Percentiles rank a stretch among this genome's conserved stretches.
These are phyloP conservation scores for Aspergillus egyptiacus DNA, from an alignment of 495 filamentous ascomycete species.

Conservation along the genomic window DNA sequence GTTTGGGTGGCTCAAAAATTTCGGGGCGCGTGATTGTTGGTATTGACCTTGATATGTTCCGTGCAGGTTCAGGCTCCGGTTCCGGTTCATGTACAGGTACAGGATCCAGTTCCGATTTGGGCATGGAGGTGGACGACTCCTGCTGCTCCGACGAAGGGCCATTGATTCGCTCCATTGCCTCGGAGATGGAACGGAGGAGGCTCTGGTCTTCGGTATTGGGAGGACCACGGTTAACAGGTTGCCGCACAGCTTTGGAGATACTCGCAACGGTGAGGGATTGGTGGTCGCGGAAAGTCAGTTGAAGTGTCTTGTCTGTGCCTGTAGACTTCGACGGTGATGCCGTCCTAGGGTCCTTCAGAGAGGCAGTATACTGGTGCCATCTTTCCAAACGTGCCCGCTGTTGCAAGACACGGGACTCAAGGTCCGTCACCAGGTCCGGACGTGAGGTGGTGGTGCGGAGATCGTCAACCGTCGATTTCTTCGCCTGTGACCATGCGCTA, in stretches of 20 bases:
- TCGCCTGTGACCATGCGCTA: conserved; percentile 58
- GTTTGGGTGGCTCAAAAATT: neutral
- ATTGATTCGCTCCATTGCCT: conserved; percentile 51
- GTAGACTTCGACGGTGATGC: conserved; percentile 4
- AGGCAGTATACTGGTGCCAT: conserved; percentile 65
- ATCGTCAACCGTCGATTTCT: conserved; percentile 47
- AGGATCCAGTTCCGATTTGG: neutral
- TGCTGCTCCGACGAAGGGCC: conserved; percentile 27
- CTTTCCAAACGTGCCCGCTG: conserved; percentile 60
- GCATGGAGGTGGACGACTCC: neutral
- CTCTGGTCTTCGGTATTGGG: conserved; percentile 43
- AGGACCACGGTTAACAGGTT: conserved; percentile 31
- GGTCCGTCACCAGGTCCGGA: conserved; percentile 47
- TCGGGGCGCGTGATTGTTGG: conserved; percentile 11
- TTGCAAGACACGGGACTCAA: conserved; percentile 53
- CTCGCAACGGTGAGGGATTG: conserved; percentile 38
- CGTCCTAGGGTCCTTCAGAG: conserved; percentile 14
- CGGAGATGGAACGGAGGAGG: conserved; percentile 51
- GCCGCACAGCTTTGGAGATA: conserved; percentile 35
- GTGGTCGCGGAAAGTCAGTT: conserved; percentile 32
- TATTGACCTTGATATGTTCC: conserved; percentile 15
- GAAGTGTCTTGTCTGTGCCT: conserved; percentile 10
- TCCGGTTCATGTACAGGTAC: too few relatives aligned
- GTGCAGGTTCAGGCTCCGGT: conserved; percentile 3
- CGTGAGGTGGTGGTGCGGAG: conserved; percentile 33